Percentiles rank a stretch among this genome's conserved stretches.
Conservation (phyloP, 1,284 basidiomycete genomes). For the Trametes sp. region DNA sequence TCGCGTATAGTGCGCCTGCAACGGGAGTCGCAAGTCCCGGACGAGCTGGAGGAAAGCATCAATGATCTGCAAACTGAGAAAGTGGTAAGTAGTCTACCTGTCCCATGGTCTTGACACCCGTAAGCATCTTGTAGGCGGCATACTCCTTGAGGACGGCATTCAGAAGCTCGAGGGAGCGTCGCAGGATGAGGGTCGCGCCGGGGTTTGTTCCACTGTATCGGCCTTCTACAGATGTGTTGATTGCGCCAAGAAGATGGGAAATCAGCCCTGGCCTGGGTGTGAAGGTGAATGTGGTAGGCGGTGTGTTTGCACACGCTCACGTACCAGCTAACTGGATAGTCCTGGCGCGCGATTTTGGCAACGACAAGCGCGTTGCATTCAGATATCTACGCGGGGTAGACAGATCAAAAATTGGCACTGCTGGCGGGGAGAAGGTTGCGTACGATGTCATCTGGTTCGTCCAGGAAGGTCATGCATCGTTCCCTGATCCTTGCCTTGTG, state of each 20-base stretch:
- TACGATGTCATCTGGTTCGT: slow-evolving; percentile 79
- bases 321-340: slow-evolving; percentile 75
- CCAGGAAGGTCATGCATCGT: slow-evolving; percentile 67
- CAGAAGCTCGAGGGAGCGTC: slow-evolving; percentile 66
- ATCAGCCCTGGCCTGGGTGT: slow-evolving; percentile 66
- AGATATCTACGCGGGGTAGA: slow-evolving; percentile 60
- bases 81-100: slow-evolving; percentile 48
- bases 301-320: slow-evolving; percentile 23
- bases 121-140: slow-evolving; percentile 68
- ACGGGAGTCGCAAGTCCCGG: slow-evolving; percentile 54
- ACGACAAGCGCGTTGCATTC: slow-evolving; percentile 76
- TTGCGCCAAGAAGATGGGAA: slow-evolving; percentile 59
- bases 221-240: slow-evolving; percentile 59
- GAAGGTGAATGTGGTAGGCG: neutral
- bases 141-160: slow-evolving; percentile 75
- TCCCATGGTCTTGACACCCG: slow-evolving; percentile 70
- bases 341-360: slow-evolving; percentile 73
- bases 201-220: slow-evolving; percentile 52
- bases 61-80: slow-evolving; percentile 7
- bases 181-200: slow-evolving; percentile 61
- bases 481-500: slow-evolving; percentile 65
- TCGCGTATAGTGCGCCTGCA: slow-evolving; percentile 67
- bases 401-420: neutral
- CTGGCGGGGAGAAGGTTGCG: slow-evolving; percentile 23
- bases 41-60: slow-evolving; percentile 54